Conservation (phyloP, 176 grass and related monocot species). For the Poa annua region DNA sequence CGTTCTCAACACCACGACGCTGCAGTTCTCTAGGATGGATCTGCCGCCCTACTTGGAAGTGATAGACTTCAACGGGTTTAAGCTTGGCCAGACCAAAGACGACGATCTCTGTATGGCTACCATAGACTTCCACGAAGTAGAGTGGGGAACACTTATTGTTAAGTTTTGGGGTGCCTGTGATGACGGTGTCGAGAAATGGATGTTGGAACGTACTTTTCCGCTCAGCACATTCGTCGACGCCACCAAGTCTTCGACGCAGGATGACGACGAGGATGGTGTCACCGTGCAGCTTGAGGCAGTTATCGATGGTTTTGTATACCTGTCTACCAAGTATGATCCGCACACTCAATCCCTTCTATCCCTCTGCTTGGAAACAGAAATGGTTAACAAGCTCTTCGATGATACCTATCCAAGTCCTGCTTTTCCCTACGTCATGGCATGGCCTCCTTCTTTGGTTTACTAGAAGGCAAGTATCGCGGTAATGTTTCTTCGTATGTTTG, state of each 20-base stretch:
- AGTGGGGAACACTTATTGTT: background rate
- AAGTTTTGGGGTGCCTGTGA: background rate
- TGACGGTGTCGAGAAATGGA: background rate
- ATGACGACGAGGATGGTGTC: background rate
- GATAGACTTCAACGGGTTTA: too few relatives aligned
- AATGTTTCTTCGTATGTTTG: background rate
- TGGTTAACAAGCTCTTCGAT: background rate
- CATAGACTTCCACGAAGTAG: background rate
- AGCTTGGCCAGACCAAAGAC: slow-evolving; percentile 19
- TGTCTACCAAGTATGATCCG: background rate
- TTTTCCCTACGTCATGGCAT: slow-evolving; percentile 1
- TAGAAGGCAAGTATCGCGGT: background rate
- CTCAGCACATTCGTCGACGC: background rate
- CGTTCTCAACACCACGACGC: background rate
- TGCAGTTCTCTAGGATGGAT: background rate
- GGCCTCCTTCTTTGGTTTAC: background rate
- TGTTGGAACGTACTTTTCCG: background rate
- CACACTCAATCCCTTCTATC: background rate
- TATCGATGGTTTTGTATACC: slow-evolving; percentile 6
- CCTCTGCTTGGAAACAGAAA: background rate
- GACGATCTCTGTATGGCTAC: background rate
- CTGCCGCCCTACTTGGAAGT: background rate
- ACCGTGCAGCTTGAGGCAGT: background rate
- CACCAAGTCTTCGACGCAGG: background rate
- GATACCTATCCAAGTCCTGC: background rate